These are phyloP conservation scores for Helicostylum pulchrum DNA, from an alignment of 192 early-diverging fungal species.

Conservation along the genomic window DNA sequence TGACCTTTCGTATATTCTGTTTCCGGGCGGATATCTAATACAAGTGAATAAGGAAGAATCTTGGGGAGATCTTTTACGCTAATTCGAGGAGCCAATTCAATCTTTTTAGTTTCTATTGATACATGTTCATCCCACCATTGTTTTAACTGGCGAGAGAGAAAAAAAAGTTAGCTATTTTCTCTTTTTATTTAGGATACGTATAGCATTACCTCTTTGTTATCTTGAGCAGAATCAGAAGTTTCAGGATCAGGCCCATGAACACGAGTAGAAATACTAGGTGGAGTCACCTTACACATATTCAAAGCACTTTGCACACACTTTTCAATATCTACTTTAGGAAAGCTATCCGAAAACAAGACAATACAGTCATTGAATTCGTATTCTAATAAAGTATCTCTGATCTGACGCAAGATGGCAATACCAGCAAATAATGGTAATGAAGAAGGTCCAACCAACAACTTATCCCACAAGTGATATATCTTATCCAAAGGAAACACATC, in stretches of 20 bases:
- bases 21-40: constrained; percentile 57
- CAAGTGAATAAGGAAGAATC: constrained; percentile 43
- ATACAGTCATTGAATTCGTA: constrained; percentile 71
- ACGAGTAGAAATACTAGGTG: constrained; percentile 50
- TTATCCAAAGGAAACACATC: constrained; percentile 82
- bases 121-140: constrained; percentile 52
- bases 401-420: constrained; percentile 65
- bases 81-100: constrained; percentile 56
- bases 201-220: background rate
- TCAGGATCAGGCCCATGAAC: constrained; percentile 36
- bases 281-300: constrained; percentile 65
- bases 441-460: constrained; percentile 59
- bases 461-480: constrained; percentile 80
- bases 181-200: background rate
- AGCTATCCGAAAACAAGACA: constrained; percentile 45
- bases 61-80: constrained; percentile 46
- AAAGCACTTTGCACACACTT: constrained; percentile 60
- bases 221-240: background rate
- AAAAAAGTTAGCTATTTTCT: background rate
- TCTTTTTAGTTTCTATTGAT: constrained; percentile 42
- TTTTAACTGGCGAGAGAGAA: background rate
- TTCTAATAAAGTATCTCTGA: constrained; percentile 55
- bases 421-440: constrained; percentile 67
- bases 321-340: constrained; percentile 73
- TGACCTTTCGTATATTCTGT: constrained; percentile 52